phyloP scores from a whole-genome alignment of 1,139 yeast species.

The Hyphopichia fennica region DNA sequence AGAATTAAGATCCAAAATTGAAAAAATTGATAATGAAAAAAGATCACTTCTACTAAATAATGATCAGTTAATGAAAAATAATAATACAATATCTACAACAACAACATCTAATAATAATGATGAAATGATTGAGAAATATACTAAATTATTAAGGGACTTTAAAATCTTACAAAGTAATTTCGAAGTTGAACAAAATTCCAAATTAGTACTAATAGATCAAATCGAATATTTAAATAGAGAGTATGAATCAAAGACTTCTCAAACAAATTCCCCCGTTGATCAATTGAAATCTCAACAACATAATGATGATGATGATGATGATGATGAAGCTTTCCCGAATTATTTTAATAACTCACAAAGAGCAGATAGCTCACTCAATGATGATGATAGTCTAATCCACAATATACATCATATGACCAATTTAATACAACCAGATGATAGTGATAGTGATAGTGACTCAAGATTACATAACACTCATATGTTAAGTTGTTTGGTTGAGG shows the following conservation, averaged over 20 bases:
- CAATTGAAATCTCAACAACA: neutral
- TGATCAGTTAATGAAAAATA: neutral
- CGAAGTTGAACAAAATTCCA: conserved; percentile 51
- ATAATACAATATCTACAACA: neutral
- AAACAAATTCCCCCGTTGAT: conserved; percentile 2
- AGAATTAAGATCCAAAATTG: conserved; percentile 30
- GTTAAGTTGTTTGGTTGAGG: conserved; percentile 20
- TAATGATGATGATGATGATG: conserved; percentile 7
- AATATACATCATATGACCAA: conserved; percentile 25
- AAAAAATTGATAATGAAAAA: conserved; percentile 16
- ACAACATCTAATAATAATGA: neutral
- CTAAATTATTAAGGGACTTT: conserved; percentile 35
- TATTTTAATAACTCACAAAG: neutral
- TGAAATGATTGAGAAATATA: conserved; percentile 20
- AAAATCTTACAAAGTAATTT: conserved; percentile 41
- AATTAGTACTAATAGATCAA: conserved; percentile 54
- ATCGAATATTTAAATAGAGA: conserved; percentile 49
- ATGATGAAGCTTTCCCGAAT: conserved; percentile 4
- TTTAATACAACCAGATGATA: conserved; percentile 14
- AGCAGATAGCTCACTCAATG: neutral
- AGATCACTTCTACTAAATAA: conserved; percentile 1
- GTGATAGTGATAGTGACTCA: conserved; percentile 16
- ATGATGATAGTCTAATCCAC: conserved; percentile 13
- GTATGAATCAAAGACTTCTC: conserved; percentile 20
- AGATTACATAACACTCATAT: conserved; percentile 9